Base-by-base conservation (phyloP, 2,329 filamentous ascomycete species). In the Aureobasidium namibiae region DNA sequence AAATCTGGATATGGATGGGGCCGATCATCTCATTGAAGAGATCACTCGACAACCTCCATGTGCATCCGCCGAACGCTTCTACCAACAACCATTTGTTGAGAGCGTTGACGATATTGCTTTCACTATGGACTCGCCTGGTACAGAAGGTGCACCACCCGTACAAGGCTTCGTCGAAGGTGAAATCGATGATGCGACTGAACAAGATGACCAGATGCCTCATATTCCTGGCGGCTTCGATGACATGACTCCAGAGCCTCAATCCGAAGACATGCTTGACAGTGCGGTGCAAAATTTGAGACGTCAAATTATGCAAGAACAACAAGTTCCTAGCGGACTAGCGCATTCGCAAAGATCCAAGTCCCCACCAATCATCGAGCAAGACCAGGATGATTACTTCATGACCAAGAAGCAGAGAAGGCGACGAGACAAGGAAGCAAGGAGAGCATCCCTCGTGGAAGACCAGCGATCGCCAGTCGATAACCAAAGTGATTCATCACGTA, bases 151-250 rank as follows among this genome's bases (percentile, higher is more conserved):
- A 52, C 67, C 67, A 60, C 68, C 68, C 23, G 63, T 65, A 11
- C 68, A 62, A 26, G 72, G 70, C 18, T 74, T 74, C 62, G 69
- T 76, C 16, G 70, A 68, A 66, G 76, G 78, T 14, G 75, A 78
- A 38, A 65, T 74, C 1, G 74, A 76, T 18, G 84, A 85, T 3
- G 80, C 83, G 3, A 85, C 86, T 65, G 81, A 81, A 9, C 63
- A 73, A 11, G 77, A 74, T 62, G 75, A 78, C n/a, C 73, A 74
- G 53, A 65, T 67, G 21, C 68, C 77, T 44, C 78, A 82, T 60
- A 82, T 87, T 70, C 85, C 86, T 24, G 87, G 86, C 21, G 74
- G 80, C 10, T 91, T 88, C 62, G 68, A 68, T 23, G 70, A 76
- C 42, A 16, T 29, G 8, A 74, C 76, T 7, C 62, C 69, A 10